Percentiles rank a stretch among this genome's conserved stretches.
Evolutionary conservation across 1,284 basidiomycete genomes (phyloP).

Genomic region (Pascua sp.): DNA sequence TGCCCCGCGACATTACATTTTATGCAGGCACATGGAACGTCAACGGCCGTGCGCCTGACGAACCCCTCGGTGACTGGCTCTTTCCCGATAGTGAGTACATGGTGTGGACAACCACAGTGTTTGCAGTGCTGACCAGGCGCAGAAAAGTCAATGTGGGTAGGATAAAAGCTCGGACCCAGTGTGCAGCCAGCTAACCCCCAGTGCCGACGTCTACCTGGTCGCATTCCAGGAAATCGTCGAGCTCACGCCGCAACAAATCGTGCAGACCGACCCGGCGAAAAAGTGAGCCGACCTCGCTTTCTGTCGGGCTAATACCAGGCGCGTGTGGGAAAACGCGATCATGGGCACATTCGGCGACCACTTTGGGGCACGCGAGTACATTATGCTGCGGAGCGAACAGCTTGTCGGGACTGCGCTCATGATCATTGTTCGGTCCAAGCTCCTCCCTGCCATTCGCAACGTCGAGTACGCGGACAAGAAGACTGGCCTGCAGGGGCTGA

Average conservation of each 20-base stretch:
- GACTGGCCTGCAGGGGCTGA: conserved; percentile 95
- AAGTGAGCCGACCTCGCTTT: conserved; percentile 53
- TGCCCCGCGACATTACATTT: conserved; percentile 65
- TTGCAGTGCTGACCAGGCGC: background rate
- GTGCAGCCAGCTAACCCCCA: conserved; percentile 34
- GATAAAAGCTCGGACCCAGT: too few species aligned
- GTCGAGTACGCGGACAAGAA: conserved; percentile 92
- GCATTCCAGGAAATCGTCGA: conserved; percentile 98
- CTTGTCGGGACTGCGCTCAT: conserved; percentile 92
- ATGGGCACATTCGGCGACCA: conserved; percentile 71
- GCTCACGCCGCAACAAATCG: conserved; percentile 91
- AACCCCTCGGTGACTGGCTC: conserved; percentile 84
- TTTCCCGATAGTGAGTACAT: conserved; percentile 57
- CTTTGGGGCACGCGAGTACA: conserved; percentile 66
- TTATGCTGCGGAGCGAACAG: conserved; percentile 85
- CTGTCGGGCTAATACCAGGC: conserved; percentile 52
- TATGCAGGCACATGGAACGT: conserved; percentile 95
- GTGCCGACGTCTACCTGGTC: conserved; percentile 85
- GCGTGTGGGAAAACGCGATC: conserved; percentile 80
- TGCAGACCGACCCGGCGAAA: conserved; percentile 94
- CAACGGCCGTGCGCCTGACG: conserved; percentile 78
- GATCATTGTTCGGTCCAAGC: conserved; percentile 71
- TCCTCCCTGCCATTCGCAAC: conserved; percentile 75
- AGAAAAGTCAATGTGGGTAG: background rate
- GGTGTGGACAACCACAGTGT: too few species aligned